Conservation (phyloP, 192 early-diverging fungal species). For the Dispira parvispora region DNA sequence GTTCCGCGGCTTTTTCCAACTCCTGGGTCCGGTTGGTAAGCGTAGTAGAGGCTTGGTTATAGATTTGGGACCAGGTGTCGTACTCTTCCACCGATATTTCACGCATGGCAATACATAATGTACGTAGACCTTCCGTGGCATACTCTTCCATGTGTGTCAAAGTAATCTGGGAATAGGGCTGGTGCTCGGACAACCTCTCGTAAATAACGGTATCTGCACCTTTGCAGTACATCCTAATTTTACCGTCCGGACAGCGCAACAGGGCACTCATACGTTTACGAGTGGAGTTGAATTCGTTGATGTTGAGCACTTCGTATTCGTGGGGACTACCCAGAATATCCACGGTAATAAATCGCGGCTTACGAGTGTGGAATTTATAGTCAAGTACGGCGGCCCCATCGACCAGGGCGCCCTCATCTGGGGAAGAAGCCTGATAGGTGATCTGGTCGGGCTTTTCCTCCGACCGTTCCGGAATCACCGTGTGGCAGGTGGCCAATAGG, state of each 20-base stretch:
- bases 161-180: constrained; percentile 43
- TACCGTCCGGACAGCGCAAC: constrained; percentile 69
- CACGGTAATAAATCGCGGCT: constrained; percentile 26
- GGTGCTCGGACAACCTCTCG: constrained; percentile 62
- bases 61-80: constrained; percentile 56
- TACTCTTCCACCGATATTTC: constrained; percentile 85
- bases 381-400: constrained; percentile 47
- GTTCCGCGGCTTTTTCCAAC: constrained; percentile 82
- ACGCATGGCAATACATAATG: constrained; percentile 88
- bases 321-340: constrained; percentile 12
- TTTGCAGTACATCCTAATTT: constrained; percentile 83
- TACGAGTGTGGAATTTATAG: constrained; percentile 45
- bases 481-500: constrained; percentile 86
- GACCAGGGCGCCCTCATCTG: constrained; percentile 90
- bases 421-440: constrained; percentile 88
- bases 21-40: constrained; percentile 74
- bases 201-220: constrained; percentile 97
- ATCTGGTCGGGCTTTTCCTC: constrained; percentile 48
- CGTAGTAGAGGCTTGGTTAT: constrained; percentile 78
- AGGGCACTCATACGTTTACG: constrained; percentile 95
- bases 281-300: constrained; percentile 99
- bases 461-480: constrained; percentile 84
- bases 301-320: constrained; percentile 85
- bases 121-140: constrained; percentile 89
- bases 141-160: constrained; percentile 79